Evolutionary conservation across 164 flowering plant species (phyloP).

Genomic region (Euptelea pleiosperma): DNA sequence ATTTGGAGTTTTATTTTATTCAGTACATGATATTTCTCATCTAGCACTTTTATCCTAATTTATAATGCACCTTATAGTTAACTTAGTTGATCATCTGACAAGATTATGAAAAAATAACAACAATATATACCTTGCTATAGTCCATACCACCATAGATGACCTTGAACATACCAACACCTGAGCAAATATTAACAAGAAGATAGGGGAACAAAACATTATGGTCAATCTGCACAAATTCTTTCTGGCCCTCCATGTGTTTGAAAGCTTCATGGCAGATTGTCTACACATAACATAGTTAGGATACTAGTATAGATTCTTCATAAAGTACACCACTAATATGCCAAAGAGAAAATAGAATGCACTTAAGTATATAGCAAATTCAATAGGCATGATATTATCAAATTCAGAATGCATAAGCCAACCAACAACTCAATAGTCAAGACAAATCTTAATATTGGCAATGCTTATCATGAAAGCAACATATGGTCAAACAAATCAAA

Average conservation of each 20-base stretch:
- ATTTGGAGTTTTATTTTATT: too few relatives aligned
- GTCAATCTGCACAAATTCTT: conserved; percentile 96
- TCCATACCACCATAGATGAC: conserved; percentile 98
- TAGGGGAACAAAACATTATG: conserved; percentile 86
- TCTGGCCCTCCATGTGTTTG: conserved; percentile 93
- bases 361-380: too few relatives aligned
- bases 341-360: too few relatives aligned
- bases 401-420: too few relatives aligned
- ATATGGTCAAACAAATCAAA: too few relatives aligned
- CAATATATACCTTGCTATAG: conserved; percentile 65
- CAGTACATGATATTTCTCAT: too few relatives aligned
- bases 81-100: background rate
- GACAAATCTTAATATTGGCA: too few relatives aligned
- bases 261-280: conserved; percentile 99
- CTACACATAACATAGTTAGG: conserved; percentile 29
- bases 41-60: too few relatives aligned
- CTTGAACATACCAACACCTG: conserved; percentile 99
- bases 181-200: conserved; percentile 94
- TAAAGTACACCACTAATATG: too few relatives aligned
- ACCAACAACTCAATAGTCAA: conserved; percentile 17
- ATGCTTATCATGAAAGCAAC: too few relatives aligned
- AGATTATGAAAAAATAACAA: background rate
- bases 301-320: background rate
- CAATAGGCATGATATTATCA: too few relatives aligned
- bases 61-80: background rate